phyloP scores from a whole-genome alignment of 106 monocot genomes.

The Apostasia shenzhenica region DNA sequence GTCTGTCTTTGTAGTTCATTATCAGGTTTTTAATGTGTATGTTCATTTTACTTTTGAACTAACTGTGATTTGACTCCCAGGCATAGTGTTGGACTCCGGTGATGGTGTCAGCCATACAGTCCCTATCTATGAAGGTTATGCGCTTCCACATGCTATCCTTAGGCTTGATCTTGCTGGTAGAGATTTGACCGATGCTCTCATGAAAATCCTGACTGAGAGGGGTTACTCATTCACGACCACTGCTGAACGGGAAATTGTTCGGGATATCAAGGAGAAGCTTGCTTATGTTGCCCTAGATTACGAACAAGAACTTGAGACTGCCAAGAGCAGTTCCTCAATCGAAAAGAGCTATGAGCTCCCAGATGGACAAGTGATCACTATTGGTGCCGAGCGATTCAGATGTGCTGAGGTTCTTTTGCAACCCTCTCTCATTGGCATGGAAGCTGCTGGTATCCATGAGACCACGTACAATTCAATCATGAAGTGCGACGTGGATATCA shows the following conservation, averaged over 20 bases:
- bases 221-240: slow-evolving; percentile 10
- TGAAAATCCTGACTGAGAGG: slow-evolving; percentile 9
- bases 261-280: slow-evolving; percentile 12
- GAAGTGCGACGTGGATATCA: slow-evolving; percentile 10
- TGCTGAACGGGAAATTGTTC: slow-evolving; percentile 8
- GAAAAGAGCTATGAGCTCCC: slow-evolving; percentile 11
- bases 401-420: slow-evolving; percentile 9
- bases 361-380: slow-evolving; percentile 4
- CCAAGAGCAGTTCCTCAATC: slow-evolving; percentile 1
- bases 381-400: slow-evolving; percentile 7
- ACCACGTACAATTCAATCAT: slow-evolving; percentile 9
- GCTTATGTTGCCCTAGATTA: slow-evolving; percentile 4
- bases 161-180: slow-evolving; percentile 8
- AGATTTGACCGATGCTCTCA: background rate
- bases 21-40: no score
- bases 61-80: background rate
- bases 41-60: no score
- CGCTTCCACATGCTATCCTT: slow-evolving; percentile 1
- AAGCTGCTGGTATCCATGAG: slow-evolving; percentile 9
- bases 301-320: background rate
- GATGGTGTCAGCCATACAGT: slow-evolving; percentile 9
- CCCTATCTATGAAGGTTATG: slow-evolving; percentile 9
- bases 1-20: no score
- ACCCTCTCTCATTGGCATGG: slow-evolving; percentile 7
- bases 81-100: slow-evolving; percentile 8